phyloP scores from a whole-genome alignment of 805 yeast species.

The Saccharomycopsis sp. region DNA sequence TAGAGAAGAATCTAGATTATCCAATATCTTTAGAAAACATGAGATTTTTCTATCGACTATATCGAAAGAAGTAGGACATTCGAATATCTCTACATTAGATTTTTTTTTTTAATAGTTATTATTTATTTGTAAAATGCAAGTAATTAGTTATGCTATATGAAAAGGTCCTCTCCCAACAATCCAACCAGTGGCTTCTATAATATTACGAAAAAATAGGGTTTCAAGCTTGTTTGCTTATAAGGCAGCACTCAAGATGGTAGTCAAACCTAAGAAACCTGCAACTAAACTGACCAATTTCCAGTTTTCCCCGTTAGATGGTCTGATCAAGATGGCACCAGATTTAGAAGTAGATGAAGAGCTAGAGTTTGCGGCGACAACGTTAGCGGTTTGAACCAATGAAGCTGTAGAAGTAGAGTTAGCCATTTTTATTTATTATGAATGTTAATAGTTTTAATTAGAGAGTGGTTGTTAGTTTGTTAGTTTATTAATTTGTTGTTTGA shows the following conservation, averaged over 20 bases:
- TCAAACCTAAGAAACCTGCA: constrained; percentile 21
- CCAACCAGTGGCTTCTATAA: background rate
- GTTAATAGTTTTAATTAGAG: too few species aligned
- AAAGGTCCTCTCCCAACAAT: background rate
- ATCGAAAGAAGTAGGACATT: constrained; percentile 35
- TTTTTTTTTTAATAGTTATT: too few species aligned
- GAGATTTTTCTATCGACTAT: constrained; percentile 78
- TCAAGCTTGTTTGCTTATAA: constrained; percentile 1
- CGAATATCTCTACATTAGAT: background rate
- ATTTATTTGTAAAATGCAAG: background rate
- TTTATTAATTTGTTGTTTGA: too few species aligned
- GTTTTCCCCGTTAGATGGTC: constrained; percentile 9
- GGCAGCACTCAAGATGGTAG: constrained; percentile 19
- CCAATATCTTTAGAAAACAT: constrained; percentile 73
- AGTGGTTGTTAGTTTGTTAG: too few species aligned
- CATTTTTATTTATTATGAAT: constrained; percentile 11
- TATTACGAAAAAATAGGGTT: background rate
- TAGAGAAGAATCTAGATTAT: constrained; percentile 46
- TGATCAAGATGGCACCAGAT: constrained; percentile 11
- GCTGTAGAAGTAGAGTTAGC: constrained; percentile 19
- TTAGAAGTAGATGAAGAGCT: constrained; percentile 13
- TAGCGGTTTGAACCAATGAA: constrained; percentile 20
- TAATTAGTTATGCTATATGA: background rate
- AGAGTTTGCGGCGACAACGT: constrained; percentile 15
- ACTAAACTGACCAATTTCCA: constrained; percentile 16